A percentile compares a stretch with the other conserved stretches of the same genome.
phyloP scores from a whole-genome alignment of 2,329 filamentous ascomycete species.

The Boeremia lycopersici region DNA sequence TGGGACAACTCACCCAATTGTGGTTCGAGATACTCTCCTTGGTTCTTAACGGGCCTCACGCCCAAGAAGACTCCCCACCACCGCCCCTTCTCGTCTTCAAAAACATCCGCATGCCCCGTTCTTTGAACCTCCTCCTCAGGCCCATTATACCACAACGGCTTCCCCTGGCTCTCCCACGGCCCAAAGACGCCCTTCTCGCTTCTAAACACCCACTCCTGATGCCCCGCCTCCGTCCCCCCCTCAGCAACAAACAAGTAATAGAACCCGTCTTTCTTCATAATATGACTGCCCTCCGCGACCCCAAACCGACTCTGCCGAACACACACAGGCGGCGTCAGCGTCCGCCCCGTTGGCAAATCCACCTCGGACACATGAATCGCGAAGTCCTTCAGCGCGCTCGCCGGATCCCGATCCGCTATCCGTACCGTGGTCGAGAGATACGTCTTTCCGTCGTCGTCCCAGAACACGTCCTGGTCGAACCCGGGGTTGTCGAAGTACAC shows the following conservation, averaged over 20 bases:
- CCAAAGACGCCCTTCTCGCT: constrained; percentile 51
- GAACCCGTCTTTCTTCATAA: constrained; percentile 32
- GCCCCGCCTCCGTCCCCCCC: constrained; percentile 45
- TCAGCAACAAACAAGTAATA: constrained; percentile 41
- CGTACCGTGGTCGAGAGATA: constrained; percentile 46
- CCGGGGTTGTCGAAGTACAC: constrained; percentile 33
- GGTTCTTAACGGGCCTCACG: constrained; percentile 21
- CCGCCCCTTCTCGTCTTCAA: constrained; percentile 27
- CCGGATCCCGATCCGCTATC: constrained; percentile 21
- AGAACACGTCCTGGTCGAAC: constrained; percentile 50
- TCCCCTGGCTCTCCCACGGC: constrained; percentile 43
- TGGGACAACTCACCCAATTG: constrained; percentile 2
- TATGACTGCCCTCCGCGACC: constrained; percentile 45
- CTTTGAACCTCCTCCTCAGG: constrained; percentile 41
- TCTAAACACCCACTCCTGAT: constrained; percentile 58
- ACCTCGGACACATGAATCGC: constrained; percentile 40
- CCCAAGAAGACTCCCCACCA: constrained; percentile 48
- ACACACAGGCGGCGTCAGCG: constrained; percentile 23
- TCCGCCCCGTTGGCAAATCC: constrained; percentile 38
- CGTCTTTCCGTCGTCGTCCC: constrained; percentile 60
- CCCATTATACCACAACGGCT: constrained; percentile 43
- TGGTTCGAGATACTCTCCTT: constrained; percentile 9
- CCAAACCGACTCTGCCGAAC: constrained; percentile 34
- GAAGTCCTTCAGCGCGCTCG: constrained; percentile 30
- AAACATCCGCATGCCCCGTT: constrained; percentile 35